These are phyloP conservation scores for Corymbia calophylla DNA, from an alignment of 441 rosid species.

Conservation along the genomic window DNA sequence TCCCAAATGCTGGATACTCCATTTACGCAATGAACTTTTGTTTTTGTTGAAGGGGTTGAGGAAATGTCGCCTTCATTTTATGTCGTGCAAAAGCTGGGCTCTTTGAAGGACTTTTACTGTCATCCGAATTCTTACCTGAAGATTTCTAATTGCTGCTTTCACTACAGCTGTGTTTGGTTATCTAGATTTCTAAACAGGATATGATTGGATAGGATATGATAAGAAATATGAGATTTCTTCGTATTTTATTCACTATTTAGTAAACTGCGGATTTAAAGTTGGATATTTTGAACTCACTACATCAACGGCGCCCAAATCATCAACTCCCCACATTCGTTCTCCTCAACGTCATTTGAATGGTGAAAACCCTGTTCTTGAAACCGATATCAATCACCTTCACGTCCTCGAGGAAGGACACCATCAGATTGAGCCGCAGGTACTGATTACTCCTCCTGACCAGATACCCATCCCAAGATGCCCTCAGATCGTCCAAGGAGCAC, in stretches of 20 bases:
- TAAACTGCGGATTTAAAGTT: too few relatives aligned
- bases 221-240: too few relatives aligned
- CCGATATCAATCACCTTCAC: conserved; percentile 7
- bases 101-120: not conserved
- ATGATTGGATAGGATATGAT: too few relatives aligned
- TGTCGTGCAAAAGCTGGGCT: not conserved
- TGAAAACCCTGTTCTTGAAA: not conserved
- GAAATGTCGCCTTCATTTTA: not conserved
- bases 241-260: too few relatives aligned
- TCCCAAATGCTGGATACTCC: not conserved
- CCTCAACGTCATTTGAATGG: too few relatives aligned
- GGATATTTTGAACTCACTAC: too few relatives aligned
- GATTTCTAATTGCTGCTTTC: not conserved
- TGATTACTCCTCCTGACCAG: conserved; percentile 32
- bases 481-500: conserved; percentile 51
- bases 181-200: too few relatives aligned
- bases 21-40: not conserved
- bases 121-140: not conserved
- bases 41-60: not conserved
- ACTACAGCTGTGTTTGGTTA: too few relatives aligned
- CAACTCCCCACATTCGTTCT: too few relatives aligned
- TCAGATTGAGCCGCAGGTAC: conserved; percentile 11
- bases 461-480: conserved; percentile 64
- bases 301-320: too few relatives aligned
- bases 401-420: conserved; percentile 29